phyloP scores from a whole-genome alignment of 306 rosid species.

The Fagus crenata region DNA sequence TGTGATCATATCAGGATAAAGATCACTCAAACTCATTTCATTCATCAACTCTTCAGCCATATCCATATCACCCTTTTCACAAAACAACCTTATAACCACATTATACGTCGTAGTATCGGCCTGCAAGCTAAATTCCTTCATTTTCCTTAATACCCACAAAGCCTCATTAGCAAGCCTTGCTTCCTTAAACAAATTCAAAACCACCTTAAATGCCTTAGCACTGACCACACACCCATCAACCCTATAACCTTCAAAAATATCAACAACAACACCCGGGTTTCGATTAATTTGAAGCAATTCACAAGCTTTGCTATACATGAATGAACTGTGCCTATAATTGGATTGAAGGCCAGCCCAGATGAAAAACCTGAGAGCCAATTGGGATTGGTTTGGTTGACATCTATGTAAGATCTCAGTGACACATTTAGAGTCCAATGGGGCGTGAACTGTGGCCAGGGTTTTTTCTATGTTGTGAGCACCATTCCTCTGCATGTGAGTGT shows the following conservation, averaged over 20 bases:
- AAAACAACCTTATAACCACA: constrained; percentile 59
- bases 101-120: constrained; percentile 67
- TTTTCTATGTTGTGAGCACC: constrained; percentile 50
- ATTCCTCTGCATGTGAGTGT: constrained; percentile 37
- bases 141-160: constrained; percentile 60
- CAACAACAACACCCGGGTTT: constrained; percentile 49
- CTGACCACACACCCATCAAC: constrained; percentile 55
- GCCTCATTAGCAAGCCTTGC: constrained; percentile 65
- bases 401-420: constrained; percentile 54
- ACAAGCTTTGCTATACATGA: constrained; percentile 60
- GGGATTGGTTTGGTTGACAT: constrained; percentile 49
- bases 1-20: constrained; percentile 70
- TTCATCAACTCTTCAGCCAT: constrained; percentile 54
- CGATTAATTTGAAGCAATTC: constrained; percentile 44
- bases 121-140: constrained; percentile 47
- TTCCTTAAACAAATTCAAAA: constrained; percentile 65
- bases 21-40: constrained; percentile 52
- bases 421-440: constrained; percentile 55
- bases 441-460: constrained; percentile 40
- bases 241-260: constrained; percentile 62
- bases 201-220: constrained; percentile 59
- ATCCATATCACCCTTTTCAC: constrained; percentile 58
- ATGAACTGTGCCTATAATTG: constrained; percentile 64
- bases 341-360: constrained; percentile 87
- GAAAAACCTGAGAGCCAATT: constrained; percentile 72